Conservation (phyloP, 192 early-diverging fungal species). For the Pilaira anomala region DNA sequence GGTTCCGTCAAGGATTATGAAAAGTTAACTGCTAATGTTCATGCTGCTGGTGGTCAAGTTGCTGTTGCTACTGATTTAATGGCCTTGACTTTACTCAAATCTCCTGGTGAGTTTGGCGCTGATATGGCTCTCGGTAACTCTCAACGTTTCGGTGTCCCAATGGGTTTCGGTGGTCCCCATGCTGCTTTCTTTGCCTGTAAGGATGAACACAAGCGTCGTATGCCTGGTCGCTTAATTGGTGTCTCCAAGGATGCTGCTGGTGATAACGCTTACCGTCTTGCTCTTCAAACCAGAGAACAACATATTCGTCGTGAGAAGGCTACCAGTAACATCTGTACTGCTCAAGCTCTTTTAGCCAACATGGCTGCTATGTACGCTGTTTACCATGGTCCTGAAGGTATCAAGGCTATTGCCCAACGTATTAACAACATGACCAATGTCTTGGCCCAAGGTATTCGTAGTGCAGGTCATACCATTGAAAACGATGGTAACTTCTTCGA, state of each 20-base stretch:
- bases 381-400: constrained; percentile 95
- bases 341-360: constrained; percentile 98
- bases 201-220: constrained; percentile 88
- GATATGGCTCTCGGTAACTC: constrained; percentile 98
- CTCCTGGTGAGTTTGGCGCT: constrained; percentile 95
- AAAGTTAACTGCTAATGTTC: constrained; percentile 73
- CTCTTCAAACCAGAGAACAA: constrained; percentile 97
- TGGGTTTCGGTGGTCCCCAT: constrained; percentile 98
- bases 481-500: constrained; percentile 87
- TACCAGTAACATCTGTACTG: constrained; percentile 98
- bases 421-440: constrained; percentile 88
- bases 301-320: constrained; percentile 99
- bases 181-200: constrained; percentile 98
- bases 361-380: constrained; percentile 99
- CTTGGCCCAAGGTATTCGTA: constrained; percentile 71
- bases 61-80: constrained; percentile 92
- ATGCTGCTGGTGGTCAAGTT: constrained; percentile 79
- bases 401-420: constrained; percentile 86
- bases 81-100: constrained; percentile 84
- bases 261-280: constrained; percentile 86
- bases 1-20: constrained; percentile 85
- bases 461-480: constrained; percentile 78
- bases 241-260: constrained; percentile 91
- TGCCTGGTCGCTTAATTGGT: constrained; percentile 95
- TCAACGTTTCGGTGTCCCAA: constrained; percentile 97